Evolutionary conservation across 2,329 filamentous ascomycete genomes (phyloP).

Genomic region (Epichloe sibirici): DNA sequence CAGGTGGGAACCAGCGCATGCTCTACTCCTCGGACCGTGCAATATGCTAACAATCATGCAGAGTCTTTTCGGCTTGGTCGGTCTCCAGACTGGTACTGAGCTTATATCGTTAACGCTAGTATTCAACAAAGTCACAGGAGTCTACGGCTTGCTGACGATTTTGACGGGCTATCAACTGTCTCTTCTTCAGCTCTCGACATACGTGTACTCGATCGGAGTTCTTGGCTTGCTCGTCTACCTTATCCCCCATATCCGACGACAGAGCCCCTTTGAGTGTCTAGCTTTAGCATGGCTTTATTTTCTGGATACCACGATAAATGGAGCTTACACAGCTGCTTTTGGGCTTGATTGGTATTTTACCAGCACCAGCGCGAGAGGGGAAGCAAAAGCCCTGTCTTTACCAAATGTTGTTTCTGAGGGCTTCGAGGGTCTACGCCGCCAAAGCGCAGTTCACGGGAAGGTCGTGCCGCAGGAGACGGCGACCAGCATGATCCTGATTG

Average conservation of each 20-base stretch:
- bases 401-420: conserved; percentile 19
- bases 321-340: conserved; percentile 70
- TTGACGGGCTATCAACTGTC: conserved; percentile 79
- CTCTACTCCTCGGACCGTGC: background rate
- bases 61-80: conserved; percentile 78
- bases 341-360: conserved; percentile 76
- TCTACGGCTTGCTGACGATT: conserved; percentile 82
- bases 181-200: conserved; percentile 76
- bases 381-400: conserved; percentile 11
- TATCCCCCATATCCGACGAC: conserved; percentile 66
- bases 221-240: conserved; percentile 58
- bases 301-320: conserved; percentile 71
- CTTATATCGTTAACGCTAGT: conserved; percentile 72
- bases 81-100: conserved; percentile 74
- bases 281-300: conserved; percentile 77
- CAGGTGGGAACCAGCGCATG: conserved; percentile 21
- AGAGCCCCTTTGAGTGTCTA: conserved; percentile 67
- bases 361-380: conserved; percentile 34
- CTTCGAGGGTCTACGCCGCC: conserved; percentile 21
- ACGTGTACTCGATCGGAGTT: conserved; percentile 70
- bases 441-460: conserved; percentile 22
- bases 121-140: conserved; percentile 83
- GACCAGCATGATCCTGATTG: conserved; percentile 69
- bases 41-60: conserved; percentile 24
- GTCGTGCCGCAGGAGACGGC: conserved; percentile 44